These are phyloP conservation scores for Populus hybrid DNA, from an alignment of 441 rosid species.

Conservation along the genomic window DNA sequence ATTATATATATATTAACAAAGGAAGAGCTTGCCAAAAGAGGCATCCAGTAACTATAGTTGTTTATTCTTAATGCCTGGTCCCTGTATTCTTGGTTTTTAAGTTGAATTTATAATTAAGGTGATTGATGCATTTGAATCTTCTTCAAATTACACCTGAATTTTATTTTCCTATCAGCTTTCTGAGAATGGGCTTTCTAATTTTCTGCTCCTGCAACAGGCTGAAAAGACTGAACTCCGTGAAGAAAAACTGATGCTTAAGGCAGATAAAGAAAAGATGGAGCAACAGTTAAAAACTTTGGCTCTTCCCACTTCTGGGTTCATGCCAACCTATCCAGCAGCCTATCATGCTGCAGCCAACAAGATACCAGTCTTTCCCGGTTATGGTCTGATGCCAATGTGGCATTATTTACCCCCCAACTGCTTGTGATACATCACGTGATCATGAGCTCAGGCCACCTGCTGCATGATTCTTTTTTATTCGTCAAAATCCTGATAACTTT, in stretches of 20 bases:
- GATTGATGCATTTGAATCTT: background rate
- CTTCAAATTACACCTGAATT: background rate
- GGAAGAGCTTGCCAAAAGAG: background rate
- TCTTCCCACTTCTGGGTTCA: constrained; percentile 52
- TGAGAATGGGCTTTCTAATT: background rate
- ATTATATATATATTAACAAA: too few species aligned
- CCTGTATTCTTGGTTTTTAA: background rate
- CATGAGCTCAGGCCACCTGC: constrained; percentile 95
- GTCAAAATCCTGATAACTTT: background rate
- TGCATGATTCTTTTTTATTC: constrained; percentile 39
- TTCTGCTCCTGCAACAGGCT: constrained; percentile 40
- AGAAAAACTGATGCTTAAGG: constrained; percentile 71
- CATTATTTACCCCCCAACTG: constrained; percentile 72
- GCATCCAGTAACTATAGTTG: background rate
- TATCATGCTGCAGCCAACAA: constrained; percentile 57
- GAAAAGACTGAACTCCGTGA: constrained; percentile 89
- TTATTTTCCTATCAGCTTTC: background rate
- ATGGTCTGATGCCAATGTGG: constrained; percentile 88
- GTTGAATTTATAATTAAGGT: background rate
- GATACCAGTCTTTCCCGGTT: constrained; percentile 70
- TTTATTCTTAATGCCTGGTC: background rate
- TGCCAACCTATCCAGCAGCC: constrained; percentile 59
- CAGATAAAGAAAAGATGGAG: constrained; percentile 73
- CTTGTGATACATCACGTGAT: constrained; percentile 74
- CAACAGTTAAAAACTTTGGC: constrained; percentile 62